Base-by-base conservation (phyloP, 148 eudicot species). In the Amaranthus palmeri region DNA sequence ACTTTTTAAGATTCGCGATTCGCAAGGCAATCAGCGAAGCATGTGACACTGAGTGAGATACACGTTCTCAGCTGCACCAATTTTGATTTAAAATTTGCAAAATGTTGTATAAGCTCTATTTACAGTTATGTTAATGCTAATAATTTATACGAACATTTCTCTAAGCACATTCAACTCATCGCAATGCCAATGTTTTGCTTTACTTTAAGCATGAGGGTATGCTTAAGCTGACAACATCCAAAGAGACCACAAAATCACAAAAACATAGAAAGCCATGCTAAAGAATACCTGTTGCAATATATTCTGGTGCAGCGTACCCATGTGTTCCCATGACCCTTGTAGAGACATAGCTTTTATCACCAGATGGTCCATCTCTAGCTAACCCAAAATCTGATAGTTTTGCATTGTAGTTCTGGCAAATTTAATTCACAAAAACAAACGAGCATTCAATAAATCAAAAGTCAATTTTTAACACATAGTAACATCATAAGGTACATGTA, bases 251-350 rank as follows among this genome's bases (percentile, higher is more conserved):
- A 36, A 7, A 53, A 53, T 53, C 4, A 11, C 12, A 0, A 25
- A 17, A 55, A 3, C 59, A 55, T 55, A 25, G 8, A 55, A 55
- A 15, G 5, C 4, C 18, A 4, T 14, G 5, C 14, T n/a, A 55
- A 55, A 55, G 59, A 55, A 59, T 67, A 87, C 91, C 91, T 75
- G 88, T 85, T 55, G 88, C 87, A 67, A 87, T 81, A 67, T 87
- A 87, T 59, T 87, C 91, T 9, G 88, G 91, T 18, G 91, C 91
- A 13, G 91, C 88, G 63, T 87, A 87, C 13, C 91, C 91, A 13
- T 83, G 72, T 7, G 91, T 87, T 65, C 88, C 91, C 85, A 83
- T 82, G 18, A 87, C 88, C 80, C 83, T 82, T 12, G 91, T 87
- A 4, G 91, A 85, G 14, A 87, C 91, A 51, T 87, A 84, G 61